Base-by-base conservation (phyloP, 108 stramenopile genomes). In the Schizochytrium sp. region DNA sequence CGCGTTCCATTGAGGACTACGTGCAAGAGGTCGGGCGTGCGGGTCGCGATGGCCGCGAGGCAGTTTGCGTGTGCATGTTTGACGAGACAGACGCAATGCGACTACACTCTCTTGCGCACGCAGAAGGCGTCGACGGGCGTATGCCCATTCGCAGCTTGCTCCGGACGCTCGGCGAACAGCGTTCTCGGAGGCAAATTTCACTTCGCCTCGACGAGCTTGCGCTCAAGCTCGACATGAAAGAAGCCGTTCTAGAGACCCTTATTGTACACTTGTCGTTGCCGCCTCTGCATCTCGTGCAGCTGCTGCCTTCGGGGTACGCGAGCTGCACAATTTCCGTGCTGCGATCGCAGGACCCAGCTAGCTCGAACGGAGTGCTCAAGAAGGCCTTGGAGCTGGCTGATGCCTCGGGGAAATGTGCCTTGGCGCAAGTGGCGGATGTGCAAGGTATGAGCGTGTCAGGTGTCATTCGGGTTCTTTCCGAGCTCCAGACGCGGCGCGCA, bases 21-120 rank as follows among this genome's bases (percentile, higher is more conserved):
- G 96, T 97, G 87, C 99, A 99, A 91, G 97, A 98, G 93, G 96
- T 97, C 91, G 97, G 97, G 16, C 95, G 98, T 23, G 98, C 98
- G 23, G 97, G 98, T 14, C 95, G 98, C 57, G 98, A 98, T 88
- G 97, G 97, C 19, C 72, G 95, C 41, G 89, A 92, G 8, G 94
- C 97, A 5, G 87, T 92, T 72, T 96, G 96, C 60, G n/a, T 53
- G 23, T 53, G 48, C 51, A 53, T 83, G 45, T 83, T 53, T 28
- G 76, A 83, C 51, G 76, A 47, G 45, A 4, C 76, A 16, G 76
- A 83, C 28, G 76, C 76, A 23, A 83, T 47, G 51, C 45, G 51
- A 23, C 51, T 83, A 45, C 45, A 83, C 19, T 83, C 76, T 12
- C 51, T 83, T 12, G 45, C 76, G 25, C 51, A 83, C 28, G 76